Conservation (phyloP, 805 yeast genomes). For the Metschnikowia lunata region DNA sequence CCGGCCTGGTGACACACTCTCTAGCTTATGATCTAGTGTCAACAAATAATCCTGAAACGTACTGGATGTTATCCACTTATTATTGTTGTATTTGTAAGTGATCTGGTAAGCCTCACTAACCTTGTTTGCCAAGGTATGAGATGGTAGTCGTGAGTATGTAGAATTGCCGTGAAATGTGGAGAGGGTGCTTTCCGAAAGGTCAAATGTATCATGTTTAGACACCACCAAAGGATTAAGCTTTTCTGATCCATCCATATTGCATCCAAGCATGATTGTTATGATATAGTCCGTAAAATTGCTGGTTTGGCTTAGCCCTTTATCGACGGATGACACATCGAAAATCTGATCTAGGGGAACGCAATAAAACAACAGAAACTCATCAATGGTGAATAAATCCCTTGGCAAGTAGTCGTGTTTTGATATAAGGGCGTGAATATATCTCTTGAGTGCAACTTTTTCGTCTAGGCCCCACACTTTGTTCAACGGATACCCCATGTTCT, state of each 20-base stretch:
- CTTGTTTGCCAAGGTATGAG: conserved; percentile 29
- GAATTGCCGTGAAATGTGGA: conserved; percentile 16
- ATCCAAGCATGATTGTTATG: conserved; percentile 56
- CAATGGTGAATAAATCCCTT: conserved; percentile 53
- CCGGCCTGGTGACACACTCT: conserved; percentile 37
- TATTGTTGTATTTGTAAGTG: conserved; percentile 54
- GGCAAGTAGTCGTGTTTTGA: conserved; percentile 37
- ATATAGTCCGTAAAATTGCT: conserved; percentile 37
- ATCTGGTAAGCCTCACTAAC: conserved; percentile 49
- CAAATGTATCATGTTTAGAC: conserved; percentile 51
- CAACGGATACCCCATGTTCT: conserved; percentile 26
- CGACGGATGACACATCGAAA: conserved; percentile 42
- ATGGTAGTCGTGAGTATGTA: conserved; percentile 9
- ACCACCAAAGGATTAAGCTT: conserved; percentile 57
- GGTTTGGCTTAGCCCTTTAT: conserved; percentile 39
- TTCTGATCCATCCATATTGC: conserved; percentile 60
- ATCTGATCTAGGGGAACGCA: conserved; percentile 58
- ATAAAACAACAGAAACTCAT: conserved; percentile 57
- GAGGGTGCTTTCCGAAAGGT: conserved; percentile 27
- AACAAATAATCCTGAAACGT: conserved; percentile 60
- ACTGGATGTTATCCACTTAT: conserved; percentile 61
- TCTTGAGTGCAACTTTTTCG: conserved; percentile 48
- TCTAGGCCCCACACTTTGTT: conserved; percentile 59
- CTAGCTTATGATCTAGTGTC: conserved; percentile 55
- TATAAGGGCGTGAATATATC: conserved; percentile 33